Base-by-base conservation (phyloP, 2,329 filamentous ascomycete genomes). In the Hirsutella minnesotensis region DNA sequence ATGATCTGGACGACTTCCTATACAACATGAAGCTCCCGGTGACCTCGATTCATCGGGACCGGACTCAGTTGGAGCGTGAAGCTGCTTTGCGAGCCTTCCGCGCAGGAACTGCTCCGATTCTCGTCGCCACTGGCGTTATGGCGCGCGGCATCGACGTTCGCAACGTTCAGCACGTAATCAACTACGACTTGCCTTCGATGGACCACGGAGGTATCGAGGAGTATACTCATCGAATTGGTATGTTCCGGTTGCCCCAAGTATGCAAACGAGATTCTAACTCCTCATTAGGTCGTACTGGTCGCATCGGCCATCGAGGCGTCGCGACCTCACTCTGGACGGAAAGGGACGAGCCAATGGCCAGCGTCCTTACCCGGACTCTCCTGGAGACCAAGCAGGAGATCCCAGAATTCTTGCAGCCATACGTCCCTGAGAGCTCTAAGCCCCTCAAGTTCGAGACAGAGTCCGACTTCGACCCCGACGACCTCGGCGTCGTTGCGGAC, bases 191-290 rank as follows among this genome's bases (percentile, higher is more conserved):
- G 2, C 90, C 90, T 0, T 79, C 72, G 5, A 64, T 70, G 36
- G 68, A 78, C 1, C 74, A 90, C 52, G 88, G 87, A n/a, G 90
- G 89, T 2, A 94, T 95, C 44, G 80, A 86, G 39, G 92, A 96
- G 59, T 98, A 96, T 53, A 80, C 84, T 21, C 92, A 98, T 57
- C 86, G 92, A 12, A 96, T 96, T 57, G 92, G 84, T 86, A 77
- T 64, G 72, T 56, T 20, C n/a, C n/a, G n/a, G n/a, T 12, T 36
- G 20, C 5, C 5, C 20, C 22, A 19, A 22, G 19, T 3, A 5
- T 2, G 13, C 13, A 37, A 15, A 27, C 3, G 40, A 10, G n/a
- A 9, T 34, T 9, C 5, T 36, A 21, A 33, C 22, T 13, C 27
- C 18, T 21, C 3, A n/a, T 20, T 18, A 87, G 83, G 92, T 48